A percentile compares a stretch with the other conserved stretches of the same genome.
phyloP scores from a whole-genome alignment of 2,329 filamentous ascomycete species.

The Acarospora socialis region DNA sequence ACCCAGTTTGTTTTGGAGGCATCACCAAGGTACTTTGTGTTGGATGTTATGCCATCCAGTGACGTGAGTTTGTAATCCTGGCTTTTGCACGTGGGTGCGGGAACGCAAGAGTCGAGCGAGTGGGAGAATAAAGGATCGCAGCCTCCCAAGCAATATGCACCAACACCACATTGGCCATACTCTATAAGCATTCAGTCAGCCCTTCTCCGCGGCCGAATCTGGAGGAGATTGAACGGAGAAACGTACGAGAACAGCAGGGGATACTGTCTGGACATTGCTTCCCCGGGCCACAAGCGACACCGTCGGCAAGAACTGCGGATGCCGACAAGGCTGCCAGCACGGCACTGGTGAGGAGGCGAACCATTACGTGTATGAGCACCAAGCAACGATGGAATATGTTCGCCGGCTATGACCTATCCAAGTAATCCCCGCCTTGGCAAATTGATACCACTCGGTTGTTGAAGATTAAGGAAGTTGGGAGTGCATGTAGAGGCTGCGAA shows the following conservation, averaged over 20 bases:
- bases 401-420: too few species aligned
- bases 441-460: too few species aligned
- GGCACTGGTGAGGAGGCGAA: slow-evolving; percentile 17
- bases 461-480: too few species aligned
- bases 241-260: slow-evolving; percentile 73
- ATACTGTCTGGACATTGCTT: slow-evolving; percentile 53
- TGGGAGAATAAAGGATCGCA: slow-evolving; percentile 82
- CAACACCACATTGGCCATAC: slow-evolving; percentile 84
- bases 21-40: slow-evolving; percentile 78
- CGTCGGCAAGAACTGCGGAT: slow-evolving; percentile 17
- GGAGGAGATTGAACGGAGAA: not conserved
- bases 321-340: slow-evolving; percentile 19
- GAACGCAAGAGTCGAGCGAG: slow-evolving; percentile 69
- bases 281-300: slow-evolving; percentile 28
- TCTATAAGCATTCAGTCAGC: slow-evolving; percentile 37
- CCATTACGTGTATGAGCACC: too few species aligned
- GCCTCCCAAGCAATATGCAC: slow-evolving; percentile 88
- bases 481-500: too few species aligned
- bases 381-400: too few species aligned
- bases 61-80: slow-evolving; percentile 59
- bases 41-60: slow-evolving; percentile 54
- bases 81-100: slow-evolving; percentile 67
- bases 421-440: too few species aligned
- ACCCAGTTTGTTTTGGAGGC: slow-evolving; percentile 73
- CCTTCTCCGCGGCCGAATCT: slow-evolving; percentile 1